phyloP scores from a whole-genome alignment of 495 filamentous ascomycete genomes.

The Copromyces sp. region DNA sequence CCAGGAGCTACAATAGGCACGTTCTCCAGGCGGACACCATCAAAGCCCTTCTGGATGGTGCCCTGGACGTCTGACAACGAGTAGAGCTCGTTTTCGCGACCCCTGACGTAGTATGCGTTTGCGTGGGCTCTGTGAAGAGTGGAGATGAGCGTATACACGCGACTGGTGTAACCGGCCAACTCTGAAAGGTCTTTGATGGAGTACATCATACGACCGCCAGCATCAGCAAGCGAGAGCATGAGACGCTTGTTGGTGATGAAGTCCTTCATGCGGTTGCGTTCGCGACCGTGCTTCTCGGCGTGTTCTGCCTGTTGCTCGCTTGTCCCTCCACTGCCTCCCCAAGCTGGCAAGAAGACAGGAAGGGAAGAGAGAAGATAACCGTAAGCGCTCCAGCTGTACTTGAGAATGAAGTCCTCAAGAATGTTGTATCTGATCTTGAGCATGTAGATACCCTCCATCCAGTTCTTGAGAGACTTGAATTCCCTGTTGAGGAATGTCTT shows the following conservation, averaged over 20 bases:
- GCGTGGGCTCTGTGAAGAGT: slow-evolving; percentile 92
- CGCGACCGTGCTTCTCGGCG: slow-evolving; percentile 44
- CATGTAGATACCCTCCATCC: slow-evolving; percentile 95
- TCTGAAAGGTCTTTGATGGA: slow-evolving; percentile 97
- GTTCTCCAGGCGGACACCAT: slow-evolving; percentile 86
- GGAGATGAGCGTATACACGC: slow-evolving; percentile 89
- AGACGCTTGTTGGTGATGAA: slow-evolving; percentile 99
- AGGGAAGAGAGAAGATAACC: slow-evolving; percentile 89
- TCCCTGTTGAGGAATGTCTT: slow-evolving; percentile 78
- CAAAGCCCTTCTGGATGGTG: slow-evolving; percentile 85
- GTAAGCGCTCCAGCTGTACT: slow-evolving; percentile 97
- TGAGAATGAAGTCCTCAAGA: slow-evolving; percentile 94
- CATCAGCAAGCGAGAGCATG: slow-evolving; percentile 95
- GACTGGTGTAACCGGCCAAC: slow-evolving; percentile 87
- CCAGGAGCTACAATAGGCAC: slow-evolving; percentile 86
- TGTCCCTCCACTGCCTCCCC: slow-evolving; percentile 72
- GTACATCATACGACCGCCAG: slow-evolving; percentile 98
- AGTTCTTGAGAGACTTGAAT: slow-evolving; percentile 80
- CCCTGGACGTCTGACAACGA: slow-evolving; percentile 87
- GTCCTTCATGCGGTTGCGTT: slow-evolving; percentile 86
- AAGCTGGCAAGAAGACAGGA: slow-evolving; percentile 89
- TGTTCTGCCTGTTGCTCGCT: slow-evolving; percentile 46
- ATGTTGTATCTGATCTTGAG: slow-evolving; percentile 98
- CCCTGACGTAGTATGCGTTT: slow-evolving; percentile 66
- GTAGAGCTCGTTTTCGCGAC: slow-evolving; percentile 64